Conservation (phyloP, 192 early-diverging fungal species). For the Backusella mclennaniae region DNA sequence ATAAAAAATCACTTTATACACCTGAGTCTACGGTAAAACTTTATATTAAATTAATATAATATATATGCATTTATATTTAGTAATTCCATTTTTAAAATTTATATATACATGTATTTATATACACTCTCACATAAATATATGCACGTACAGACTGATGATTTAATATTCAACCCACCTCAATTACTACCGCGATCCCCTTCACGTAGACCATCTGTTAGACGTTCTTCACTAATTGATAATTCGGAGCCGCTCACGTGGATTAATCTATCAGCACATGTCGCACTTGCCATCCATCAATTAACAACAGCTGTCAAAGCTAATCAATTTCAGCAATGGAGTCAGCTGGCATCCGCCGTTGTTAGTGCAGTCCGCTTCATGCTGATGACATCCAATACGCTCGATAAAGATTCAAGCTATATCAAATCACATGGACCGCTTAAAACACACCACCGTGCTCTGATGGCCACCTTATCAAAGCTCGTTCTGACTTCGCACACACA, state of each 20-base stretch:
- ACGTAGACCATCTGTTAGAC: constrained; percentile 11
- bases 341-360: constrained; percentile 63
- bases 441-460: constrained; percentile 72
- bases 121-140: neutral
- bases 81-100: neutral
- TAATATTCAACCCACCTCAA: constrained; percentile 14
- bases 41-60: neutral
- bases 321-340: constrained; percentile 56
- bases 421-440: constrained; percentile 64
- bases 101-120: neutral
- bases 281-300: constrained; percentile 54
- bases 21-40: neutral
- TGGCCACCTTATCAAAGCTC: constrained; percentile 73
- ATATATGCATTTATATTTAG: neutral
- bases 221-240: constrained; percentile 15
- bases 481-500: constrained; percentile 7
- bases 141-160: neutral
- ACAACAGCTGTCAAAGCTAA: constrained; percentile 47
- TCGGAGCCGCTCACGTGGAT: constrained; percentile 50
- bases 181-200: constrained; percentile 18
- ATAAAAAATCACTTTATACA: constrained; percentile 5
- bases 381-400: constrained; percentile 72
- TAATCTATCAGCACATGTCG: constrained; percentile 45
- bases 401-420: constrained; percentile 65
- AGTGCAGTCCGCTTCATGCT: constrained; percentile 83